Conservation (phyloP, 306 rosid genomes). For the Prinsepia uniflora region DNA sequence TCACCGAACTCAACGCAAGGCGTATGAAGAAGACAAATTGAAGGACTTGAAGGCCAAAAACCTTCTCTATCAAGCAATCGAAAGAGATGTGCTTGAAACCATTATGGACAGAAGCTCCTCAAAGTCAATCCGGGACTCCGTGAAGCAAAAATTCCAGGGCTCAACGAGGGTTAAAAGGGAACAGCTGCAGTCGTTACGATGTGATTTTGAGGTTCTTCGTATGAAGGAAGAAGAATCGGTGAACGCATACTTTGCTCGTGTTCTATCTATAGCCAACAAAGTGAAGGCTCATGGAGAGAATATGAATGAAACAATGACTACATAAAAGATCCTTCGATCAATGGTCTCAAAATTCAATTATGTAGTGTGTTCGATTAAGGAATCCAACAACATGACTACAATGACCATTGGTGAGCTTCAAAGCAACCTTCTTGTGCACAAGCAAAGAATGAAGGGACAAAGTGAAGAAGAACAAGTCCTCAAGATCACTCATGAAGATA, state of each 20-base stretch:
- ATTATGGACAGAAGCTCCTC: neutral
- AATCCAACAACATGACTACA: neutral
- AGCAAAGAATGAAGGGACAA: neutral
- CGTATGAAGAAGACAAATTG: neutral
- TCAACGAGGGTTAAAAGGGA: neutral
- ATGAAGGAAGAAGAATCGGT: slow-evolving; percentile 1
- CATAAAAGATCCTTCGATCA: slow-evolving; percentile 7
- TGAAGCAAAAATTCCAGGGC: neutral
- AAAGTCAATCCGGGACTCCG: neutral
- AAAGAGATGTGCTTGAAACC: slow-evolving; percentile 1
- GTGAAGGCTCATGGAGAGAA: neutral
- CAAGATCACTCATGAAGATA: neutral
- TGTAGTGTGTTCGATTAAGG: neutral
- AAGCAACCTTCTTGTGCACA: neutral
- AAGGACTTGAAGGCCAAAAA: neutral
- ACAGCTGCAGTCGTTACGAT: neutral
- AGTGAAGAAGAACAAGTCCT: neutral
- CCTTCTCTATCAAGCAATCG: slow-evolving; percentile 9
- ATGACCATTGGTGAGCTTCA: neutral
- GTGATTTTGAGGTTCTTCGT: slow-evolving; percentile 1
- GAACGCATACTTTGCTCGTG: neutral
- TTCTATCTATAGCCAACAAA: neutral
- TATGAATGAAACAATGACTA: neutral
- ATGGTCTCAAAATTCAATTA: slow-evolving; percentile 1
- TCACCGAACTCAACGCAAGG: neutral